Conservation (phyloP, 73 alveolate species). For the Urostyla sp. region DNA sequence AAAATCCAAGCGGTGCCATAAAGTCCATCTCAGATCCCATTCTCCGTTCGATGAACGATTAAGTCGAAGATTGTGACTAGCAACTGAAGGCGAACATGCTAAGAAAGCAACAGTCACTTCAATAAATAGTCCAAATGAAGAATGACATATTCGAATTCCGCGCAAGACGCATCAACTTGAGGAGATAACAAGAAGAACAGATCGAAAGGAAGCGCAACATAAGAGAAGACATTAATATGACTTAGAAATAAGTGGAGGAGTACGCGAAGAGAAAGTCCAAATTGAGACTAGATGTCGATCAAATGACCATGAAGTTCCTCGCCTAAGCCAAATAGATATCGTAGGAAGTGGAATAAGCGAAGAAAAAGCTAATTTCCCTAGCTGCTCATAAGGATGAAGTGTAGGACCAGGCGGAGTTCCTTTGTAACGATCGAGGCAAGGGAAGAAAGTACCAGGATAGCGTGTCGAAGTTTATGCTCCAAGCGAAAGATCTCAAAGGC, state of each 20-base stretch:
- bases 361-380: not conserved
- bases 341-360: not conserved
- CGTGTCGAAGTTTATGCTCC: constrained; percentile 6
- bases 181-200: constrained; percentile 29
- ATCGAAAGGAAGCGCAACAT: not conserved
- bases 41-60: not conserved
- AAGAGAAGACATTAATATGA: constrained; percentile 40
- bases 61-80: constrained; percentile 21
- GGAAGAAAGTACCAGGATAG: constrained; percentile 23
- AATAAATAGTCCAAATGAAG: not conserved
- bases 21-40: constrained; percentile 35
- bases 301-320: constrained; percentile 1
- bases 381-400: constrained; percentile 33
- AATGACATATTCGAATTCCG: constrained; percentile 17
- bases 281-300: constrained; percentile 3
- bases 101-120: not conserved
- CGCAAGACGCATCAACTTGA: not conserved
- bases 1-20: constrained; percentile 38
- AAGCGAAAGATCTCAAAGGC: constrained; percentile 8
- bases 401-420: constrained; percentile 25
- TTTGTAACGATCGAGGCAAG: constrained; percentile 23
- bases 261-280: constrained; percentile 15
- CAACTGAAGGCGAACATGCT: not conserved
- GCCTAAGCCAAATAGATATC: constrained; percentile 31
- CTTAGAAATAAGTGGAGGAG: constrained; percentile 10